Conservation (phyloP, 1,284 basidiomycete species). For the Marasmius oreades region DNA sequence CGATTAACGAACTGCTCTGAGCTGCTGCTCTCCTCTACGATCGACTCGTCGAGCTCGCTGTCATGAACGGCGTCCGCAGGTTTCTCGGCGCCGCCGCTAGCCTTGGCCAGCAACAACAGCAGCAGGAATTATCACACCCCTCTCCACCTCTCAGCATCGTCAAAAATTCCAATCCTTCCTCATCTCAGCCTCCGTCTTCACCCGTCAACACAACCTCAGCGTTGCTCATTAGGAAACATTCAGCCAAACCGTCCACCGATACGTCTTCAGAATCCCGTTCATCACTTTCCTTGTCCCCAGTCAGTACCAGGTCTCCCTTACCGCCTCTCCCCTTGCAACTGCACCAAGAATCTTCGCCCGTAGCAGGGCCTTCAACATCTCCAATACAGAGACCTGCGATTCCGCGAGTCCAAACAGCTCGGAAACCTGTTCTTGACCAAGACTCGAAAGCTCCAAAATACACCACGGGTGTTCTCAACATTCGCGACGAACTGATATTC, state of each 20-base stretch:
- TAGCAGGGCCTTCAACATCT: neutral
- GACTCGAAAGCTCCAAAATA: conserved; percentile 28
- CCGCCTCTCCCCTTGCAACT: neutral
- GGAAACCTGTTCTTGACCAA: conserved; percentile 30
- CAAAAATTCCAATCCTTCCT: neutral
- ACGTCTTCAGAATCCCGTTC: conserved; percentile 36
- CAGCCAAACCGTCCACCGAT: neutral
- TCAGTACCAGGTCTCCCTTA: conserved; percentile 1
- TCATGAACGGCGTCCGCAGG: conserved; percentile 73
- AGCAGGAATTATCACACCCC: conserved; percentile 20
- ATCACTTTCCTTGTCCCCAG: conserved; percentile 32
- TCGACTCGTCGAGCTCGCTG: conserved; percentile 13
- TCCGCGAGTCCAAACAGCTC: conserved; percentile 20
- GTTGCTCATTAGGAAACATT: conserved; percentile 10
- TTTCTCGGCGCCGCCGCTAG: conserved; percentile 46
- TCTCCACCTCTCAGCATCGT: conserved; percentile 17
- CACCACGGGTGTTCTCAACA: conserved; percentile 41
- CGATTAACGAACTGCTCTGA: neutral
- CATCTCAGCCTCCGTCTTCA: conserved; percentile 19
- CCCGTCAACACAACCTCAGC: conserved; percentile 23
- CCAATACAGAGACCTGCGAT: conserved; percentile 6
- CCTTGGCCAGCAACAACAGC: conserved; percentile 1
- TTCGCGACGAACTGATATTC: conserved; percentile 76
- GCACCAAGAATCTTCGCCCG: neutral
- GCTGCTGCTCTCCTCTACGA: neutral